Conservation (phyloP, 2,329 filamentous ascomycete genomes). For the Trichoderma pleuroti region DNA sequence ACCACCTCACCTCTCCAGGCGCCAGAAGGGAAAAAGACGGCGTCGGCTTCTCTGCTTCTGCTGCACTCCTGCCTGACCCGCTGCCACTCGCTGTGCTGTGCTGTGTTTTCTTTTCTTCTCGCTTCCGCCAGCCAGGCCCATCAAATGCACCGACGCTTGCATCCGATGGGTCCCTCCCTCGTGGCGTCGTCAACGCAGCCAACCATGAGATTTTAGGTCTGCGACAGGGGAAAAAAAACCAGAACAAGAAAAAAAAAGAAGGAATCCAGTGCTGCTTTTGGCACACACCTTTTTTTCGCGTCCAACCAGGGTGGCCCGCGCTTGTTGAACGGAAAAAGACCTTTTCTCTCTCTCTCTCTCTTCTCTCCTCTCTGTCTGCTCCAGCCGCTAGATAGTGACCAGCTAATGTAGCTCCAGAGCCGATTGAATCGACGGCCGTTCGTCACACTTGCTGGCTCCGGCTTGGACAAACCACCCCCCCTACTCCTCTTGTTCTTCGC, state of each 20-base stretch:
- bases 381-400: background rate
- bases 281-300: conserved; percentile 14
- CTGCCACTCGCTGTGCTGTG: conserved; percentile 15
- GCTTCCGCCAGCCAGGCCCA: background rate
- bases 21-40: background rate
- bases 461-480: background rate
- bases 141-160: background rate
- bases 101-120: too few relatives aligned
- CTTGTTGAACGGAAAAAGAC: conserved; percentile 25
- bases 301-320: conserved; percentile 30
- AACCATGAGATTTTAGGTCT: conserved; percentile 11
- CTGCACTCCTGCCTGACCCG: conserved; percentile 31
- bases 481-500: background rate
- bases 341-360: background rate
- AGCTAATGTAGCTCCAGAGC: conserved; percentile 14
- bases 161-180: conserved; percentile 11
- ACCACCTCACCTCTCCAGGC: conserved; percentile 23
- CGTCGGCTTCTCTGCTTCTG: background rate
- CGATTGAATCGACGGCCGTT: conserved; percentile 8
- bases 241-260: conserved; percentile 12
- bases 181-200: conserved; percentile 14
- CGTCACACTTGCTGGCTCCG: background rate
- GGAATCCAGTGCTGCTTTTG: conserved; percentile 28
- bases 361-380: background rate
- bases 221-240: conserved; percentile 7